These are phyloP conservation scores for Telfairia occidentalis DNA, from an alignment of 331 rosid species.

Conservation along the genomic window DNA sequence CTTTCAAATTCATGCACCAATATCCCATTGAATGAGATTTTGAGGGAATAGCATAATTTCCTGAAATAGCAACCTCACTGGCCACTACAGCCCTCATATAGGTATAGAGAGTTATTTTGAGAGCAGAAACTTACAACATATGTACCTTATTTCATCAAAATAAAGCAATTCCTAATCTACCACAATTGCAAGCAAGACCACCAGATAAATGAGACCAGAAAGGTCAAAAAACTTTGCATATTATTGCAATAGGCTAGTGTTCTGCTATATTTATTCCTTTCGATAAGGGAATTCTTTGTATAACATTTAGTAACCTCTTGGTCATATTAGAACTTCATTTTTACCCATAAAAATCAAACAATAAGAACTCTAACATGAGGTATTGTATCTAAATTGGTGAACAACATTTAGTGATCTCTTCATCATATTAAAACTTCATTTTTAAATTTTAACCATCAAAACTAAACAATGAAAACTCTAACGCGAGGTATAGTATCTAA, in stretches of 20 bases:
- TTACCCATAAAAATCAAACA: not conserved
- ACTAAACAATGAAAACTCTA: not conserved
- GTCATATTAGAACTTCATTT: not conserved
- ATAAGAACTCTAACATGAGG: not conserved
- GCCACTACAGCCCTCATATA: not conserved
- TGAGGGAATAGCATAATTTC: not conserved
- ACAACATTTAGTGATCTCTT: not conserved
- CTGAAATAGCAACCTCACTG: not conserved
- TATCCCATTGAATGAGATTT: not conserved
- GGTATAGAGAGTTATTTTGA: not conserved
- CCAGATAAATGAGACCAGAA: not conserved
- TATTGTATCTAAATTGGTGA: not conserved
- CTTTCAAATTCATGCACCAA: not conserved
- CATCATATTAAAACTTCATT: not conserved
- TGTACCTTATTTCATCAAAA: not conserved
- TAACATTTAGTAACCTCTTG: not conserved
- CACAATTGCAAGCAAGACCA: not conserved
- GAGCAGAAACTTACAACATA: not conserved
- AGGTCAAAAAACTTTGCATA: not conserved
- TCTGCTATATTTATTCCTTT: not conserved
- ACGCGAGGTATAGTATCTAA: not conserved
- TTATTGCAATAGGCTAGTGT: not conserved
- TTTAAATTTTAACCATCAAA: not conserved
- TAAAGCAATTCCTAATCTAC: not conserved
- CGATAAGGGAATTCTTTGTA: not conserved